A percentile compares a stretch with the other conserved stretches of the same genome.
These are phyloP conservation scores for Ophiostoma fasciatum DNA, from an alignment of 2,329 filamentous ascomycete genomes.

Conservation along the genomic window DNA sequence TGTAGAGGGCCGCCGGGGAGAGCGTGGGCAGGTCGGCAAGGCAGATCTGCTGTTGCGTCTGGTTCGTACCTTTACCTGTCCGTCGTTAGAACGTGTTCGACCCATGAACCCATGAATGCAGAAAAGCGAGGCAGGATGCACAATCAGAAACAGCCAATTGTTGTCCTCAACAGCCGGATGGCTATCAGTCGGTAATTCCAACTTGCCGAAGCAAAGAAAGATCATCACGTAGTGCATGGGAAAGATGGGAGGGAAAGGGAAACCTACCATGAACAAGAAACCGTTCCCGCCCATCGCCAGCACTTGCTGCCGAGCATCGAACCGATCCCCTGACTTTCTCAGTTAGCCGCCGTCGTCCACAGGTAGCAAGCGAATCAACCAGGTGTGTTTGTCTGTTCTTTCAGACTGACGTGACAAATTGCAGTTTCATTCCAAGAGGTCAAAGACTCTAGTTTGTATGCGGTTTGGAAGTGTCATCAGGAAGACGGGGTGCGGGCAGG, in stretches of 20 bases:
- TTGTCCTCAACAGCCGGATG: slow-evolving; percentile 52
- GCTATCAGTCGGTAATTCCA: slow-evolving; percentile 91
- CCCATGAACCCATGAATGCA: no score
- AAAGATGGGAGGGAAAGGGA: slow-evolving; percentile 5
- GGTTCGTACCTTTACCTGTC: slow-evolving; percentile 2
- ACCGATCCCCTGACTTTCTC: no score
- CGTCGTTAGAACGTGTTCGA: no score
- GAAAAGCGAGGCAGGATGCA: no score
- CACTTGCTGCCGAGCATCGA: background rate
- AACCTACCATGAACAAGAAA: background rate
- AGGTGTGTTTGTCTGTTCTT: slow-evolving; percentile 16
- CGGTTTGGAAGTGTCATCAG: slow-evolving; percentile 77
- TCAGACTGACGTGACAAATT: slow-evolving; percentile 91
- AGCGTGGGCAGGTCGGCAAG: background rate
- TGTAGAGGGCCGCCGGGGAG: slow-evolving; percentile 20
- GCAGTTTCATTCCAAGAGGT: slow-evolving; percentile 71
- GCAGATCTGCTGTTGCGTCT: background rate
- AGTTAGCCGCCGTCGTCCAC: no score
- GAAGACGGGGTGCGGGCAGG: slow-evolving; percentile 18
- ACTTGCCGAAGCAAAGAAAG: slow-evolving; percentile 55
- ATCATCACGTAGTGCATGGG: slow-evolving; percentile 40
- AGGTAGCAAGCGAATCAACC: background rate
- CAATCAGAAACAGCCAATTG: slow-evolving; percentile 72
- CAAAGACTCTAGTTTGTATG: slow-evolving; percentile 99
- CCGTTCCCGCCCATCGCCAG: background rate